Conservation (phyloP, 148 eudicot species). For the Agrostemma githago region DNA sequence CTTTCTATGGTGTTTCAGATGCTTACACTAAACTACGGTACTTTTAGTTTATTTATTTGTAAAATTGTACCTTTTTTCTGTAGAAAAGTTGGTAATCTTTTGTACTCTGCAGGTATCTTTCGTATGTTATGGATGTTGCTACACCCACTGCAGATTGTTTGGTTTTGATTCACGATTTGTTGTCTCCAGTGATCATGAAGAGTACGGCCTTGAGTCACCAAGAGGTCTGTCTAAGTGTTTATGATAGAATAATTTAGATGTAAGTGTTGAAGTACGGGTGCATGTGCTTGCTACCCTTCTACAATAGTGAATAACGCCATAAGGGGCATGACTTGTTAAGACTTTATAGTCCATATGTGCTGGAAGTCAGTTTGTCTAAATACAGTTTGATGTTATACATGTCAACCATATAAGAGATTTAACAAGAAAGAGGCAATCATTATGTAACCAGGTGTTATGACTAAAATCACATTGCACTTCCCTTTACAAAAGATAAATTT, state of each 20-base stretch:
- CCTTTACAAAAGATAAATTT: not conserved
- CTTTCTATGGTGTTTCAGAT: conserved; percentile 42
- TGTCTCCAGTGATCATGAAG: conserved; percentile 26
- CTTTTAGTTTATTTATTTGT: conserved; percentile 1
- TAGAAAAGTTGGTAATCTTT: not conserved
- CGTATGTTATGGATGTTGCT: conserved; percentile 45
- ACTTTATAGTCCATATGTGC: no score
- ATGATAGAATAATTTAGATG: not conserved
- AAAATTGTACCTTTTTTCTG: not conserved
- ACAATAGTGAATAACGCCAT: no score
- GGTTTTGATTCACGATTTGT: conserved; percentile 29
- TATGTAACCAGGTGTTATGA: not conserved
- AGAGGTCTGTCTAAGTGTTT: conserved; percentile 26
- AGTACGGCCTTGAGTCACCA: conserved; percentile 34
- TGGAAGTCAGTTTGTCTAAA: no score
- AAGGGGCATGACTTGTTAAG: no score
- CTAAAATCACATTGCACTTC: not conserved
- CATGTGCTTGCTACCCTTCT: no score
- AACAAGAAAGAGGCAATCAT: not conserved
- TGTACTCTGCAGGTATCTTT: conserved; percentile 34
- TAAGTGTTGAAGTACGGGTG: no score
- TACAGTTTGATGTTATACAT: no score
- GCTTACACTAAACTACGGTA: conserved; percentile 49
- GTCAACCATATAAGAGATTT: no score
- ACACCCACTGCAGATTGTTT: conserved; percentile 46